These are phyloP conservation scores for Aschersonia sp. DNA, from an alignment of 2,329 filamentous ascomycete species.

Conservation along the genomic window DNA sequence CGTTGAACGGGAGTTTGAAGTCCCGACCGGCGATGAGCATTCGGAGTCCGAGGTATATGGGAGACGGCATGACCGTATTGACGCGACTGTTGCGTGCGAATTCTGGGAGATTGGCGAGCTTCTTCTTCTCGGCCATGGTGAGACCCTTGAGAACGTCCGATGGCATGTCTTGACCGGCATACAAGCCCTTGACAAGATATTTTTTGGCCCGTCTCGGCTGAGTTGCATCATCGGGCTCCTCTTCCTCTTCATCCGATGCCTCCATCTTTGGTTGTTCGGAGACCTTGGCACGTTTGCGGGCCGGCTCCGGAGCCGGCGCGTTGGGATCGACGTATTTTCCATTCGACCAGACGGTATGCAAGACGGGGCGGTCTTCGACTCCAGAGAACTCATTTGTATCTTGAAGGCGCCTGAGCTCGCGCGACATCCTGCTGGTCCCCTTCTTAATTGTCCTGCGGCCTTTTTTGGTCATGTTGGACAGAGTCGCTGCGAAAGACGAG, in stretches of 20 bases:
- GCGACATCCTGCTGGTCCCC: constrained; percentile 29
- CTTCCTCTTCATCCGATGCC: constrained; percentile 10
- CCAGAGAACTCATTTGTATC: constrained; percentile 48
- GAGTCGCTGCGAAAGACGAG: constrained; percentile 30
- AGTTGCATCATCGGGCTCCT: constrained; percentile 21
- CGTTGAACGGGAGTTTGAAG: constrained; percentile 79
- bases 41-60: constrained; percentile 64
- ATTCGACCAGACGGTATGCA: constrained; percentile 49
- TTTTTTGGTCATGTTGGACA: constrained; percentile 45
- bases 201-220: constrained; percentile 47
- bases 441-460: constrained; percentile 38
- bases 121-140: constrained; percentile 35
- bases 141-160: constrained; percentile 31
- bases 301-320: constrained; percentile 21
- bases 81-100: constrained; percentile 28
- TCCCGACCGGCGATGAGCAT: constrained; percentile 58
- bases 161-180: constrained; percentile 60
- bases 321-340: constrained; percentile 42
- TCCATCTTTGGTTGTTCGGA: constrained; percentile 7
- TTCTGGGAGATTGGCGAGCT: constrained; percentile 30
- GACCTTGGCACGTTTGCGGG: constrained; percentile 19
- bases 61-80: constrained; percentile 52
- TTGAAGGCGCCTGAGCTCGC: constrained; percentile 44
- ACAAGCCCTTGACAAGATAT: constrained; percentile 72
- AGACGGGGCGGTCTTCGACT: constrained; percentile 41